Conservation (phyloP, 2,329 filamentous ascomycete species). For the Alternaria angustiovoidea region DNA sequence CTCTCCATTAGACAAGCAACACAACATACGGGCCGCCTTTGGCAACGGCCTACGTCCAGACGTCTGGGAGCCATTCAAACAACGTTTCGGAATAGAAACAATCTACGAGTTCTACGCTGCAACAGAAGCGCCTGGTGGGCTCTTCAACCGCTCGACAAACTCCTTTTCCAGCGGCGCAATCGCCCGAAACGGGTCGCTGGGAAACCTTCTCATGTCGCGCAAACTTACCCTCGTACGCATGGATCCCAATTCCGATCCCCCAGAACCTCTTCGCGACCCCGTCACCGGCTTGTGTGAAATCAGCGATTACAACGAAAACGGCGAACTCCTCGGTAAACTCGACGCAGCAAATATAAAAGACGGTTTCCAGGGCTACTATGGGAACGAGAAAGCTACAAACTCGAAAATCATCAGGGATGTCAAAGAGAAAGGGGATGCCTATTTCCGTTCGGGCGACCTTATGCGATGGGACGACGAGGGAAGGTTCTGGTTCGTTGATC, state of each 20-base stretch:
- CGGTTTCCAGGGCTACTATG: constrained; percentile 72
- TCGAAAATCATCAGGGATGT: constrained; percentile 48
- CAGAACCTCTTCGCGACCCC: constrained; percentile 68
- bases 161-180: constrained; percentile 69
- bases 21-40: constrained; percentile 44
- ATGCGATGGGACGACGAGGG: constrained; percentile 43
- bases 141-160: constrained; percentile 63
- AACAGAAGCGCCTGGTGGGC: constrained; percentile 64
- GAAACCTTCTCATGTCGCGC: constrained; percentile 60
- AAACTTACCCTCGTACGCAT: constrained; percentile 70
- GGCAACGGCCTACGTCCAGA: constrained; percentile 54
- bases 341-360: constrained; percentile 54
- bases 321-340: constrained; percentile 69
- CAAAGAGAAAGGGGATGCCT: constrained; percentile 47
- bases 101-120: constrained; percentile 53
- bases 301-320: constrained; percentile 69
- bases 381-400: constrained; percentile 43
- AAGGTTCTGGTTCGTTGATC: constrained; percentile 50
- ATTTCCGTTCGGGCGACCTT: constrained; percentile 50
- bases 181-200: constrained; percentile 72
- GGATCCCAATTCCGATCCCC: constrained; percentile 67
- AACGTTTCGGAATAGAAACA: constrained; percentile 49
- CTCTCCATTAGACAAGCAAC: constrained; percentile 40
- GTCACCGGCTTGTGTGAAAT: constrained; percentile 71
- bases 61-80: constrained; percentile 52